Evolutionary conservation across 1,284 basidiomycete species (phyloP).

Genomic region (Spongiforma sp.): DNA sequence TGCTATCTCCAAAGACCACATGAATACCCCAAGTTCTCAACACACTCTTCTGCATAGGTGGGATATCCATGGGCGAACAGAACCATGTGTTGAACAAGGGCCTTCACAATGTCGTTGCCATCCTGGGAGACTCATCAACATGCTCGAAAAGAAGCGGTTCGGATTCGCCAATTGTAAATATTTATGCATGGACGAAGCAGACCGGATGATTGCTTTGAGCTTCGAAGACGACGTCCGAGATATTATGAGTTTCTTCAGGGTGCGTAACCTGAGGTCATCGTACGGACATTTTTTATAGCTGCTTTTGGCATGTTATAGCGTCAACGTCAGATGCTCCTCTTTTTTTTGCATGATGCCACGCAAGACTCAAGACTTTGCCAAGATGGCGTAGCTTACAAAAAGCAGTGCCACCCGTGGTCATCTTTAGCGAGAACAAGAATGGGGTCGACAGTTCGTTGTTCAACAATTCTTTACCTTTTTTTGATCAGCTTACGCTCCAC

Average conservation of each 20-base stretch:
- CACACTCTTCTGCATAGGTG: constrained; percentile 93
- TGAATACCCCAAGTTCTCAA: constrained; percentile 88
- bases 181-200: constrained; percentile 98
- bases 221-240: constrained; percentile 99
- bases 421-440: constrained; percentile 99
- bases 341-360: constrained; percentile 99
- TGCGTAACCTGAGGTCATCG: constrained; percentile 40
- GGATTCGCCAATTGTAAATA: constrained; percentile 93
- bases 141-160: constrained; percentile 93
- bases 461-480: too few species aligned
- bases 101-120: constrained; percentile 93
- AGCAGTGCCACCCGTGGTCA: constrained; percentile 96
- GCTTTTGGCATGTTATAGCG: constrained; percentile 44
- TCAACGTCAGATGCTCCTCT: constrained; percentile 96
- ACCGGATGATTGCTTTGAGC: constrained; percentile 98
- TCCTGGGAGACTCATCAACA: constrained; percentile 96
- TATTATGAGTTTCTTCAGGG: constrained; percentile 99
- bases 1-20: constrained; percentile 78
- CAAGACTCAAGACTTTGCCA: constrained; percentile 99
- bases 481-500: too few species aligned
- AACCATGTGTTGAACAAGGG: constrained; percentile 91
- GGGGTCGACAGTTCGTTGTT: constrained; percentile 88
- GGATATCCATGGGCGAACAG: constrained; percentile 98
- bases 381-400: constrained; percentile 99
- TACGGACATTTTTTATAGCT: background rate